These are phyloP conservation scores for Conringia planisiliqua DNA, from an alignment of 345 rosid genomes.

Conservation along the genomic window DNA sequence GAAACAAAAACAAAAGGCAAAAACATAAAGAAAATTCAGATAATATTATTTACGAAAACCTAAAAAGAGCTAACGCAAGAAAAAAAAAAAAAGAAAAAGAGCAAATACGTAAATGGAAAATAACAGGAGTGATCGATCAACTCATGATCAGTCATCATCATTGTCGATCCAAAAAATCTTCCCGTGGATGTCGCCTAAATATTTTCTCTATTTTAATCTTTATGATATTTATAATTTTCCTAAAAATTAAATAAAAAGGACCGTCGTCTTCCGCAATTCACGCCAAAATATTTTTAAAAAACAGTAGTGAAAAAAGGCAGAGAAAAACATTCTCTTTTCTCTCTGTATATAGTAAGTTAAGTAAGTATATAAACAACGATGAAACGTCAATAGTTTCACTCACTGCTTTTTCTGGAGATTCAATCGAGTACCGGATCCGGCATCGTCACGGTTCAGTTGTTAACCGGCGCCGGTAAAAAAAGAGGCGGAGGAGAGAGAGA, in stretches of 20 bases:
- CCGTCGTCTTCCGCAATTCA: constrained; percentile 36
- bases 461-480: neutral
- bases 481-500: neutral
- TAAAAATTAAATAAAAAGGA: neutral
- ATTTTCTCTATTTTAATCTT: neutral
- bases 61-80: neutral
- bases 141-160: neutral
- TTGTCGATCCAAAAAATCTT: constrained; percentile 2
- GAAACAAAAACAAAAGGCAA: neutral
- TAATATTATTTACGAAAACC: neutral
- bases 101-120: neutral
- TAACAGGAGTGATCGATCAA: neutral
- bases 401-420: neutral
- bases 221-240: too few relatives aligned
- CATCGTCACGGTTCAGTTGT: neutral
- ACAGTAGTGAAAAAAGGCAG: neutral
- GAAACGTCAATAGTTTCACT: constrained; percentile 1
- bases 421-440: neutral
- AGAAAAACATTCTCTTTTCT: constrained; percentile 19
- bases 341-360: neutral
- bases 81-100: neutral
- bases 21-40: neutral
- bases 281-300: constrained; percentile 4
- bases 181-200: constrained; percentile 33
- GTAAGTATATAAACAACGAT: neutral